Evolutionary conservation across 2,329 filamentous ascomycete species (phyloP).

Genomic region (Neophaeococcomyces aloes): DNA sequence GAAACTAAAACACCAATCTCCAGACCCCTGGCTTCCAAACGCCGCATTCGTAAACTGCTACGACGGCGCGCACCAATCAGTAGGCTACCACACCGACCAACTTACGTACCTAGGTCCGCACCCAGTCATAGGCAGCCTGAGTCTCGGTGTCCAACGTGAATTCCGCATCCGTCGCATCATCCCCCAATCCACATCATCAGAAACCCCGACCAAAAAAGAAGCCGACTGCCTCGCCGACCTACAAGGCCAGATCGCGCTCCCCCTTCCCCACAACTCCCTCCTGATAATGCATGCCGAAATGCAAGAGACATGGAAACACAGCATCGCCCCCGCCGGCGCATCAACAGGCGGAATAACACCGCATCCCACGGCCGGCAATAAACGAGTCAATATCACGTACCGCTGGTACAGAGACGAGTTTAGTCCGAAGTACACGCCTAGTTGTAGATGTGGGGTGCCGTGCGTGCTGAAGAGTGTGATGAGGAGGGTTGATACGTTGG

Average conservation of each 20-base stretch:
- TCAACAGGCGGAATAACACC: conserved; percentile 52
- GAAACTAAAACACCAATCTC: conserved; percentile 64
- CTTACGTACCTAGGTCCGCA: conserved; percentile 86
- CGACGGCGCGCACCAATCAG: conserved; percentile 64
- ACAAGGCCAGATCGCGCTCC: conserved; percentile 80
- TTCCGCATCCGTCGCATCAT: conserved; percentile 76
- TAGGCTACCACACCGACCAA: conserved; percentile 89
- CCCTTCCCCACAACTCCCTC: conserved; percentile 87
- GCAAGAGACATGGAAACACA: conserved; percentile 96
- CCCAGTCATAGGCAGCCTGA: conserved; percentile 79
- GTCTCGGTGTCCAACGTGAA: conserved; percentile 82
- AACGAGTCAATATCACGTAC: conserved; percentile 88
- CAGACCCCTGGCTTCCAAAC: conserved; percentile 68
- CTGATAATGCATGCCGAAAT: conserved; percentile 96
- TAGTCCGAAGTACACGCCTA: conserved; percentile 67
- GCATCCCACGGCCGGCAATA: conserved; percentile 69
- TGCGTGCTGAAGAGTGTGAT: conserved; percentile 66
- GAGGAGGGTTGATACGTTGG: conserved; percentile 62
- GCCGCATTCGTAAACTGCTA: conserved; percentile 95
- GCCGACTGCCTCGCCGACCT: conserved; percentile 41
- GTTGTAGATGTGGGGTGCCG: conserved; percentile 63
- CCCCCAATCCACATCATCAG: conserved; percentile 44
- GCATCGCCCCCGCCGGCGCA: conserved; percentile 60
- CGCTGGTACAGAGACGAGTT: conserved; percentile 69
- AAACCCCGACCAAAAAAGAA: conserved; percentile 11